Percentiles rank a stretch among this genome's conserved stretches.
Evolutionary conservation across 495 filamentous ascomycete genomes (phyloP).

Genomic region (Penicillium coffeae): DNA sequence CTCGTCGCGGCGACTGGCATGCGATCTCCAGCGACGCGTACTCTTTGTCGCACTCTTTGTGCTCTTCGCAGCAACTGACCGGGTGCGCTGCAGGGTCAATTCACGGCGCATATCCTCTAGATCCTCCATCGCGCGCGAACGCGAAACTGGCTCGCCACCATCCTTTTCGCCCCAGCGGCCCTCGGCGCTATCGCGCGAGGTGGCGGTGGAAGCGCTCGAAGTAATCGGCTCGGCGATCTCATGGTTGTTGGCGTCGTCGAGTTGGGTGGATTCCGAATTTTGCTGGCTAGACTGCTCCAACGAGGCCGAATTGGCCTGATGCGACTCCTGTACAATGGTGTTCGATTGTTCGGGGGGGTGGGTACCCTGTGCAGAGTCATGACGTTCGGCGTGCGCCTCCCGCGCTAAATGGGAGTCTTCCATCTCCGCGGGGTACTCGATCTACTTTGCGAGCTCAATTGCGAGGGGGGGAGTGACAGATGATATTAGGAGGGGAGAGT

Average conservation of each 20-base stretch:
- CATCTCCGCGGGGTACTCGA: conserved; percentile 15
- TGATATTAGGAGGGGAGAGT: conserved; percentile 6
- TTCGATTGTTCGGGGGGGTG: neutral
- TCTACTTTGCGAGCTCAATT: conserved; percentile 16
- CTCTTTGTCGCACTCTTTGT: conserved; percentile 20
- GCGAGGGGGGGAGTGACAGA: conserved; percentile 5
- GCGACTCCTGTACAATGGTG: neutral
- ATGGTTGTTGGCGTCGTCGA: conserved; percentile 1
- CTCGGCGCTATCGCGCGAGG: conserved; percentile 28
- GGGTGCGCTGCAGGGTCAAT: conserved; percentile 51
- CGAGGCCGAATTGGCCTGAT: neutral
- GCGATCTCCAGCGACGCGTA: conserved; percentile 21
- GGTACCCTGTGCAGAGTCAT: conserved; percentile 3
- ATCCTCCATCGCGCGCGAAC: conserved; percentile 64
- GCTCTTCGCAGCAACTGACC: conserved; percentile 28
- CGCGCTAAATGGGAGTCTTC: conserved; percentile 17
- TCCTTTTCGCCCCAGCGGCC: conserved; percentile 78
- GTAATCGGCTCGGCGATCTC: neutral
- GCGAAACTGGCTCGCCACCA: conserved; percentile 58
- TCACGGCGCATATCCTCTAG: conserved; percentile 65
- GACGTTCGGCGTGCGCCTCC: conserved; percentile 11
- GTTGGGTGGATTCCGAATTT: conserved; percentile 3
- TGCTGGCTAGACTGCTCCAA: neutral
- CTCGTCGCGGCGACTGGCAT: conserved; percentile 27
- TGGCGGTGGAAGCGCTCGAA: conserved; percentile 16